Base-by-base conservation (phyloP, 805 yeast species). In the Metschnikowia continentalis region DNA sequence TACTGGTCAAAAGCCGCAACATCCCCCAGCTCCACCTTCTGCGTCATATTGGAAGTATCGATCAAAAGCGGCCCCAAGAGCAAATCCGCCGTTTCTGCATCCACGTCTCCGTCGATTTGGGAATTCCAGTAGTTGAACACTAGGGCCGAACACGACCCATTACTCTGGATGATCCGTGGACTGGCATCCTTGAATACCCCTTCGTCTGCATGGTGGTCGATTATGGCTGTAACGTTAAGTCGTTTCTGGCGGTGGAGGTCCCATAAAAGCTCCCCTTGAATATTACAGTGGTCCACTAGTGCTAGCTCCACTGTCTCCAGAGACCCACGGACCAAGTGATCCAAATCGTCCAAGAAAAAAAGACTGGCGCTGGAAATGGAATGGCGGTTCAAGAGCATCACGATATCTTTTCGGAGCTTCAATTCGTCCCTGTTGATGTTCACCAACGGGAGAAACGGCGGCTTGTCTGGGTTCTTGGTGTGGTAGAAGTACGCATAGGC, bases 171-270 rank as follows among this genome's bases (percentile, higher is more conserved):
- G 2, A 86, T 68, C 48, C 94, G 68, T 0, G 97, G 97, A 0
- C 48, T 47, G 0, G 82, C 82, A 41, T 79, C 71, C 15, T 56
- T 35, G 56, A 73, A 81, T 7, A 68, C 65, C 0, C 70, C 70
- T 54, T 84, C 86, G 60, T 91, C 96, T 15, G 77, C 86, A 64
- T 92, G 99, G 64, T 92, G 99, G 64, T 92, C 99, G 23, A 94
- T 80, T 6, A 94, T 81, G 0, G 83, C 84, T 1, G 67, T 66
- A 0, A 86, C 82, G 5, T 65, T 58, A 5, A 66, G 46, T 7
- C 56, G 52, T 3, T 61, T 57, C 3, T 62, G 48, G 11, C 70
- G 59, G 42, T 64, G 64, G 7, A 61, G 52, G 15, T 60, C 63
- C 13, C 59, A 63, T 47, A 77, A 60, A 1, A 69, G 64, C 30